phyloP scores from a whole-genome alignment of 805 yeast genomes.

The Cyberlindnera americana region DNA sequence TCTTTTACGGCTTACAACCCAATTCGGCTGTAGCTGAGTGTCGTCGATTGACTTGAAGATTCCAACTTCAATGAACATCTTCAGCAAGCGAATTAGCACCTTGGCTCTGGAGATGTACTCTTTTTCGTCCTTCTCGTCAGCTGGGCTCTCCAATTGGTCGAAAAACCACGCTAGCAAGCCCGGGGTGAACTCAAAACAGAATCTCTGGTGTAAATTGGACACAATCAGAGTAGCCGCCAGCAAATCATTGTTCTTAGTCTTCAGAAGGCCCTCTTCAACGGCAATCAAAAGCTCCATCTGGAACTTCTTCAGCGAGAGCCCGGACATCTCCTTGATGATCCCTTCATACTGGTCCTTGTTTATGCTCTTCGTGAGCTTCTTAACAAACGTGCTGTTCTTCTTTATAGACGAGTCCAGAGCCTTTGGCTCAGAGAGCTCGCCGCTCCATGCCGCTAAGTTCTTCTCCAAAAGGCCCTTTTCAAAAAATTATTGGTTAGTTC shows the following conservation, averaged over 20 bases:
- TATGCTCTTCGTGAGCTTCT: slow-evolving; percentile 57
- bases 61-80: slow-evolving; percentile 58
- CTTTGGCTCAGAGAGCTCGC: slow-evolving; percentile 14
- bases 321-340: slow-evolving; percentile 56
- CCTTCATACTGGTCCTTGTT: slow-evolving; percentile 45
- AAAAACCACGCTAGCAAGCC: slow-evolving; percentile 40
- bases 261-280: slow-evolving; percentile 56
- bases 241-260: slow-evolving; percentile 53
- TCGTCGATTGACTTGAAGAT: slow-evolving; percentile 46
- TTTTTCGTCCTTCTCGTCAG: slow-evolving; percentile 41
- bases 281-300: slow-evolving; percentile 65
- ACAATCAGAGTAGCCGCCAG: slow-evolving; percentile 62
- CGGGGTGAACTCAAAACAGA: slow-evolving; percentile 50
- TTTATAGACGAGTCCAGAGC: slow-evolving; percentile 70
- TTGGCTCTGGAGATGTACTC: slow-evolving; percentile 41
- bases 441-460: slow-evolving; percentile 24
- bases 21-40: slow-evolving; percentile 43
- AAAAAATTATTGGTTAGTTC: too few relatives aligned
- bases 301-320: slow-evolving; percentile 69
- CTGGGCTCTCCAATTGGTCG: slow-evolving; percentile 35
- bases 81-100: slow-evolving; percentile 45
- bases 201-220: slow-evolving; percentile 76
- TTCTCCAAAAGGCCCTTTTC: slow-evolving; percentile 7
- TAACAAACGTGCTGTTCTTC: slow-evolving; percentile 77
- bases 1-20: slow-evolving; percentile 33